Percentiles rank a stretch among this genome's conserved stretches.
Evolutionary conservation across 805 yeast species (phyloP).

Genomic region (Zygotorulaspora danielsina): DNA sequence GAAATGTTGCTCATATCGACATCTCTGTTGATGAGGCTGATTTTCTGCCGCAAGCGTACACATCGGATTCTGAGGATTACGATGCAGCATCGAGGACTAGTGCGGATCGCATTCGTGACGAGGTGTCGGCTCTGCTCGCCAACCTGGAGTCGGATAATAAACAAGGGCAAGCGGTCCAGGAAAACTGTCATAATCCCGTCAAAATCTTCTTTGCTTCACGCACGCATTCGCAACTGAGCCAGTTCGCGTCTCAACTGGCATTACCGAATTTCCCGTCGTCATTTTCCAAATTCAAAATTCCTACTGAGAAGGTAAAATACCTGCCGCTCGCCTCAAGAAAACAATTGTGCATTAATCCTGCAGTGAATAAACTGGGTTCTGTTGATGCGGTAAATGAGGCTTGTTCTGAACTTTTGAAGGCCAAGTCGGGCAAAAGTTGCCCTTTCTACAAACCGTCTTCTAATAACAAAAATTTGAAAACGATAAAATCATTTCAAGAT

Average conservation of each 20-base stretch:
- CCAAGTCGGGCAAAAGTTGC: conserved; percentile 29
- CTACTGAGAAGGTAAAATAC: conserved; percentile 55
- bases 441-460: conserved; percentile 36
- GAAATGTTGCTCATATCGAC: conserved; percentile 22
- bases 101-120: conserved; percentile 35
- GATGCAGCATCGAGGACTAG: conserved; percentile 19
- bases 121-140: conserved; percentile 46
- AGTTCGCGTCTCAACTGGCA: conserved; percentile 68
- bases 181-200: conserved; percentile 33
- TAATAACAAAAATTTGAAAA: conserved; percentile 38
- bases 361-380: conserved; percentile 47
- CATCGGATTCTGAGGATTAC: conserved; percentile 28
- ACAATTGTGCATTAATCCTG: conserved; percentile 74
- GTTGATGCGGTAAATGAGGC: conserved; percentile 67
- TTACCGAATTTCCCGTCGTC: conserved; percentile 64
- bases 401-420: conserved; percentile 63
- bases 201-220: conserved; percentile 73
- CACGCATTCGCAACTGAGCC: conserved; percentile 85
- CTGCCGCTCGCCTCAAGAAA: conserved; percentile 77
- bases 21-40: conserved; percentile 32
- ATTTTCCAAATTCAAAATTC: conserved; percentile 33
- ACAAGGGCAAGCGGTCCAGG: conserved; percentile 14
- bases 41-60: conserved; percentile 24
- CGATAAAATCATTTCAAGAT: conserved; percentile 48
- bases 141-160: conserved; percentile 36